These are phyloP conservation scores for Pezicula neosporulosa DNA, from an alignment of 2,329 filamentous ascomycete genomes.

Conservation along the genomic window DNA sequence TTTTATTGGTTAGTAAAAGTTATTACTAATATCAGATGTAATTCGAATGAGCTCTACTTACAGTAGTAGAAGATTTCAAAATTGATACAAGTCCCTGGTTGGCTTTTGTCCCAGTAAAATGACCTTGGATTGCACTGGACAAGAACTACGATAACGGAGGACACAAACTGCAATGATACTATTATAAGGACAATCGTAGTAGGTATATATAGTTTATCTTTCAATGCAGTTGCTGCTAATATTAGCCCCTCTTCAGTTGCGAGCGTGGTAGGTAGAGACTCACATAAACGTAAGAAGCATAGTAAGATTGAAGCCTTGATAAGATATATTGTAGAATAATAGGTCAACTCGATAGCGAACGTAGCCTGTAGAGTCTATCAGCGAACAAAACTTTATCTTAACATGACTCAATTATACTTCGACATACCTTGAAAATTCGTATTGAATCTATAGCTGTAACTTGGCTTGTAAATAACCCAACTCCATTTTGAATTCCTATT, in stretches of 20 bases:
- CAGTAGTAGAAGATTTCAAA: neutral
- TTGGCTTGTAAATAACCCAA: neutral
- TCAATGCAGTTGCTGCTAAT: neutral
- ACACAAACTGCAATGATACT: neutral
- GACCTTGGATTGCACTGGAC: neutral
- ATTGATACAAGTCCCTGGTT: neutral
- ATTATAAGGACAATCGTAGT: neutral
- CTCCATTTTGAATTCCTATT: neutral
- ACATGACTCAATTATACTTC: neutral
- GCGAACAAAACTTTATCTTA: neutral
- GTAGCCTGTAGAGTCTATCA: neutral
- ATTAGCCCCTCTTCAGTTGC: neutral
- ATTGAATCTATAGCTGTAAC: neutral
- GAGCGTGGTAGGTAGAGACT: neutral
- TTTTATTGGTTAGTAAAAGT: neutral
- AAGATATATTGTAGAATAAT: neutral
- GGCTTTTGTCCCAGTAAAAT: neutral
- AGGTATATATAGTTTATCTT: neutral
- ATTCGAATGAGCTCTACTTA: neutral
- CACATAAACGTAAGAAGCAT: neutral
- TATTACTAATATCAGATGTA: too few species aligned
- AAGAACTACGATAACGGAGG: neutral
- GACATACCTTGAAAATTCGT: neutral
- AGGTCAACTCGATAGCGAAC: neutral
- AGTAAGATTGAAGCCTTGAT: neutral